A percentile compares a stretch with the other conserved stretches of the same genome.
These are phyloP conservation scores for Pezicula neosporulosa DNA, from an alignment of 2,329 filamentous ascomycete genomes.

Conservation along the genomic window DNA sequence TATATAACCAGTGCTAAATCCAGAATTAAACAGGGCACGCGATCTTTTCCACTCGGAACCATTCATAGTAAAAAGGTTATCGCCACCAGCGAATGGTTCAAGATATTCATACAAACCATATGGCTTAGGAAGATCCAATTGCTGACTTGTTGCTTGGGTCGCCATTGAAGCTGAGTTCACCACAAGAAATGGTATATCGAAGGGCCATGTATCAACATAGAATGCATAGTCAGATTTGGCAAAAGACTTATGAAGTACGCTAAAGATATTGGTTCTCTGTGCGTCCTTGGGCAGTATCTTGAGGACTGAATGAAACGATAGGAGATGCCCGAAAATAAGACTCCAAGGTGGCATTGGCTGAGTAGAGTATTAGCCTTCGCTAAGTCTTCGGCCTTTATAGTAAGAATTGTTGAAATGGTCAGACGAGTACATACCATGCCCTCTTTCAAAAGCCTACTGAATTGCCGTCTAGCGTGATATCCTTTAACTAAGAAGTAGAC, in stretches of 20 bases:
- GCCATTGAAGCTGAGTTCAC: constrained; percentile 13
- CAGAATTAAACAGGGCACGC: constrained; percentile 20
- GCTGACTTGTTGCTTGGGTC: constrained; percentile 12
- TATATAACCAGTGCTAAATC: constrained; percentile 16
- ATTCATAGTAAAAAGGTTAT: constrained; percentile 14
- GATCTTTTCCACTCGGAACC: constrained; percentile 20
- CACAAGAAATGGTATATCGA: constrained; percentile 12
- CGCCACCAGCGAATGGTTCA: constrained; percentile 10
- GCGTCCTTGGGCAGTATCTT: constrained; percentile 9
- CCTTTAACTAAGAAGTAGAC: constrained; percentile 3
- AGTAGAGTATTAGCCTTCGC: background rate
- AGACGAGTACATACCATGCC: constrained; percentile 5
- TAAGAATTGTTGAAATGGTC: background rate
- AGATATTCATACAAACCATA: constrained; percentile 10
- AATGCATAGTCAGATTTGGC: constrained; percentile 8
- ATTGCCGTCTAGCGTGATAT: constrained; percentile 4
- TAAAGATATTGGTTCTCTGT: constrained; percentile 12
- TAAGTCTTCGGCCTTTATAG: background rate
- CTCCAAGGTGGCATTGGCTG: constrained; percentile 16
- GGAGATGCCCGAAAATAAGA: constrained; percentile 11
- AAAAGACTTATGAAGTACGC: constrained; percentile 9
- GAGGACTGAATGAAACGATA: constrained; percentile 6
- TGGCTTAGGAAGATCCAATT: constrained; percentile 12
- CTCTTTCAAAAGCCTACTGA: constrained; percentile 3
- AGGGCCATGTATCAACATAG: constrained; percentile 22